Evolutionary conservation across 805 yeast genomes (phyloP).

Genomic region (Kazachstania viticola): DNA sequence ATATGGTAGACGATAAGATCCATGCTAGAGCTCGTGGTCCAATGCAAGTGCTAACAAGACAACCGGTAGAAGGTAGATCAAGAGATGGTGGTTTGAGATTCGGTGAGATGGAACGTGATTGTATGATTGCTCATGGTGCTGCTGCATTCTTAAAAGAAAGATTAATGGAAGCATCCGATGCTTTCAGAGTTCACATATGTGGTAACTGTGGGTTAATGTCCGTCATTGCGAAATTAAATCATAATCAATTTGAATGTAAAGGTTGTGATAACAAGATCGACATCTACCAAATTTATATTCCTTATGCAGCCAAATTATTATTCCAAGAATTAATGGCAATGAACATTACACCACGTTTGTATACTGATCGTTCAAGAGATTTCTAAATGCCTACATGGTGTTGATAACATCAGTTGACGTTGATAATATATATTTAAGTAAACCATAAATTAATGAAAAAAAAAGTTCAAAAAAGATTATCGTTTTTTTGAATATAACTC

Average conservation of each 20-base stretch:
- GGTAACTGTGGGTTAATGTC: constrained; percentile 98
- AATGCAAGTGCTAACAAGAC: constrained; percentile 93
- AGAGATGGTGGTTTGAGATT: constrained; percentile 98
- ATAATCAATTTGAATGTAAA: constrained; percentile 96
- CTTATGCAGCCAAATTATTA: constrained; percentile 94
- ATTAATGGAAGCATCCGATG: constrained; percentile 98
- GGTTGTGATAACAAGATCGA: constrained; percentile 97
- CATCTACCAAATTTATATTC: constrained; percentile 93
- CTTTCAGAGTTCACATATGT: constrained; percentile 95
- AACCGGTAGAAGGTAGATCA: constrained; percentile 98
- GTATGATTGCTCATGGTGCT: constrained; percentile 99
- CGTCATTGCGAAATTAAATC: constrained; percentile 93
- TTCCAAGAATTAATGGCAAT: constrained; percentile 99
- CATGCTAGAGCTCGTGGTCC: constrained; percentile 99
- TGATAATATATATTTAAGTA: too few species aligned
- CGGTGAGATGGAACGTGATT: constrained; percentile 99
- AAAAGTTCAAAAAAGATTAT: too few species aligned
- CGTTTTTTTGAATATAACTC: too few species aligned
- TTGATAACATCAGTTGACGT: too few species aligned
- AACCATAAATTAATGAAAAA: too few species aligned
- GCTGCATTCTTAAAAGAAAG: constrained; percentile 97
- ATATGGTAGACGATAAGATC: constrained; percentile 98
- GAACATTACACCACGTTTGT: constrained; percentile 95
- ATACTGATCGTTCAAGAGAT: constrained; percentile 69
- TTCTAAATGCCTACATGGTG: constrained; percentile 15